Percentiles rank a stretch among this genome's conserved stretches.
These are phyloP conservation scores for Sistotremastrum suecicum DNA, from an alignment of 768 basidiomycete species.

Conservation along the genomic window DNA sequence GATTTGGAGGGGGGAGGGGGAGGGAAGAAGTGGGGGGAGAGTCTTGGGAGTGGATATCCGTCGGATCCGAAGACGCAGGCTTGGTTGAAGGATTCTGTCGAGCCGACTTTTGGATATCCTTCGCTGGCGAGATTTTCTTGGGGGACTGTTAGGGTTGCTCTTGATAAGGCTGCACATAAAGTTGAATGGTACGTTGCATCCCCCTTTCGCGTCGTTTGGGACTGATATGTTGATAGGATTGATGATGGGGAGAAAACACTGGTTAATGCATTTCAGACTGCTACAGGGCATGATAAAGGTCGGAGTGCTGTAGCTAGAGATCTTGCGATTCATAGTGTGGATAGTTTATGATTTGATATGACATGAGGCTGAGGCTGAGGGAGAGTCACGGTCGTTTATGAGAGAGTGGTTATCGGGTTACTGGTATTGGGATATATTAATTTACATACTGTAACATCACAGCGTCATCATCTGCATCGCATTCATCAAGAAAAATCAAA, in stretches of 20 bases:
- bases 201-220: not conserved
- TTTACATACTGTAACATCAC: too few relatives aligned
- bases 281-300: constrained; percentile 61
- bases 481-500: too few relatives aligned
- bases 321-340: constrained; percentile 56
- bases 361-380: too few relatives aligned
- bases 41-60: constrained; percentile 81
- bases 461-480: too few relatives aligned
- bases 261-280: constrained; percentile 58
- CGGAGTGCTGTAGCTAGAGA: constrained; percentile 60
- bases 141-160: constrained; percentile 76
- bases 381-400: too few relatives aligned
- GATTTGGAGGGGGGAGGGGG: constrained; percentile 1
- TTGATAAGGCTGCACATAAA: constrained; percentile 68
- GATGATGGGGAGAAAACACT: constrained; percentile 75
- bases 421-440: too few relatives aligned
- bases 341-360: constrained; percentile 32
- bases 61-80: constrained; percentile 88
- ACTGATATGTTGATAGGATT: constrained; percentile 33
- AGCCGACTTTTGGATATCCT: constrained; percentile 88
- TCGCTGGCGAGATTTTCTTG: constrained; percentile 87
- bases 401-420: too few relatives aligned
- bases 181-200: constrained; percentile 58
- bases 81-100: constrained; percentile 64
- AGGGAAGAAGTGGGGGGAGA: constrained; percentile 15